phyloP scores from a whole-genome alignment of 805 yeast genomes.

The Wickerhamomyces alni region DNA sequence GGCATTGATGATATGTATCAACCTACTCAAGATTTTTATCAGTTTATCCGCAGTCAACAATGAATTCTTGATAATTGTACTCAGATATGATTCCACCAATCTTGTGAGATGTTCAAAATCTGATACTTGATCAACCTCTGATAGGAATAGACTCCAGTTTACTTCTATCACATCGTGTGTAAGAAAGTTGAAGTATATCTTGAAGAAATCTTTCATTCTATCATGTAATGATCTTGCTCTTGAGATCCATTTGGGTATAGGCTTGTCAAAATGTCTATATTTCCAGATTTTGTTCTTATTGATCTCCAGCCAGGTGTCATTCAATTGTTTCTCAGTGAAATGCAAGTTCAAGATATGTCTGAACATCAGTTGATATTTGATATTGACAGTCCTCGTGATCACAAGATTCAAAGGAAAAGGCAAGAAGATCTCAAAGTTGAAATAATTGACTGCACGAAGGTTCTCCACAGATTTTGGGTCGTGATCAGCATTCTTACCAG shows the following conservation, averaged over 20 bases:
- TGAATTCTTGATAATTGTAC: conserved; percentile 58
- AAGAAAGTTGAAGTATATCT: conserved; percentile 48
- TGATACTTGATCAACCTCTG: conserved; percentile 20
- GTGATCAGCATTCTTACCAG: conserved; percentile 8
- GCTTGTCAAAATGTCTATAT: conserved; percentile 34
- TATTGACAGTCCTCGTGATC: conserved; percentile 59
- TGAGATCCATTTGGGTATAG: conserved; percentile 47
- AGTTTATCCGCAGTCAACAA: conserved; percentile 56
- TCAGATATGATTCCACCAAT: conserved; percentile 51
- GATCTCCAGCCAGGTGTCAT: conserved; percentile 68
- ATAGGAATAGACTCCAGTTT: conserved; percentile 40
- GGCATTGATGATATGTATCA: conserved; percentile 42
- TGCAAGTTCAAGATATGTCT: conserved; percentile 64
- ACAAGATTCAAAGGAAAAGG: conserved; percentile 87
- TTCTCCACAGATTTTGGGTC: conserved; percentile 25
- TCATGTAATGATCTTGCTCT: conserved; percentile 50
- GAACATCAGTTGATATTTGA: conserved; percentile 75
- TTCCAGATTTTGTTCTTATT: conserved; percentile 64
- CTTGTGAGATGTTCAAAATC: conserved; percentile 39
- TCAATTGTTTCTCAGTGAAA: conserved; percentile 52
- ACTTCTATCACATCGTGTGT: conserved; percentile 53
- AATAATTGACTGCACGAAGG: conserved; percentile 40
- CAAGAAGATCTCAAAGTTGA: conserved; percentile 51
- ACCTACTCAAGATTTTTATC: conserved; percentile 37
- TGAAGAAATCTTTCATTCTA: conserved; percentile 44